Conservation (phyloP, 2,329 filamentous ascomycete genomes). For the Harringtonia lauricola region DNA sequence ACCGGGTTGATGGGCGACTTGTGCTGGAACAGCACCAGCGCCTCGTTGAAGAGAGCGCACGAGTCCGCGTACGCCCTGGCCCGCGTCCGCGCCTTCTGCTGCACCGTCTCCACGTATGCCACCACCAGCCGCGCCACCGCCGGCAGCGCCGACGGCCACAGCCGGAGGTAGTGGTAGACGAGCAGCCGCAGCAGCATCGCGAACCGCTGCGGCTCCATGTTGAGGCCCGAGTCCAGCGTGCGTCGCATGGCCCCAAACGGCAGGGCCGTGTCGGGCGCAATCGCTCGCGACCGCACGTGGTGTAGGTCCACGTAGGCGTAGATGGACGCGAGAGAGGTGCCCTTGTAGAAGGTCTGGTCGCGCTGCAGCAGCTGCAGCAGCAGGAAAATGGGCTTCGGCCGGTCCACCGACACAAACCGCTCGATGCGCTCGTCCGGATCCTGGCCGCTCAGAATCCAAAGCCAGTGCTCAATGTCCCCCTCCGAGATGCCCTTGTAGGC, state of each 20-base stretch:
- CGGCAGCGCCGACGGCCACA: conserved; percentile 20
- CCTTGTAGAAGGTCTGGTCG: conserved; percentile 20
- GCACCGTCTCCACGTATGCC: conserved; percentile 15
- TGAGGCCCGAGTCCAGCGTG: conserved; percentile 11
- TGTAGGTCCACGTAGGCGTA: conserved; percentile 19
- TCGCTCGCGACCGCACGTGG: conserved; percentile 6
- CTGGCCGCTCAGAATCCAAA: conserved; percentile 26
- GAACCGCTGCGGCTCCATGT: conserved; percentile 16
- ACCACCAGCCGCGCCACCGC: conserved; percentile 17
- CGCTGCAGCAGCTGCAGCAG: conserved; percentile 23
- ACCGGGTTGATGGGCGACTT: conserved; percentile 20
- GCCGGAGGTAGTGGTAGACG: conserved; percentile 15
- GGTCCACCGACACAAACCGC: conserved; percentile 21
- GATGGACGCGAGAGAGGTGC: conserved; percentile 19
- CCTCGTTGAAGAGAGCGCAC: conserved; percentile 28
- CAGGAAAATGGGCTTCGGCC: conserved; percentile 28
- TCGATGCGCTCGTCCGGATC: conserved; percentile 23
- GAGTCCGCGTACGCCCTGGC: conserved; percentile 16
- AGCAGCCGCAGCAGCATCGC: conserved; percentile 15
- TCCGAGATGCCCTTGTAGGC: conserved; percentile 20
- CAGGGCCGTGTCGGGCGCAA: neutral
- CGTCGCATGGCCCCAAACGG: conserved; percentile 11
- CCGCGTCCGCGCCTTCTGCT: conserved; percentile 5
- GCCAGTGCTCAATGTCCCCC: conserved; percentile 26
- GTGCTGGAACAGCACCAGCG: conserved; percentile 25